Evolutionary conservation across 371 early-diverging fungal species (phyloP).

Genomic region (Mucor ambiguus): DNA sequence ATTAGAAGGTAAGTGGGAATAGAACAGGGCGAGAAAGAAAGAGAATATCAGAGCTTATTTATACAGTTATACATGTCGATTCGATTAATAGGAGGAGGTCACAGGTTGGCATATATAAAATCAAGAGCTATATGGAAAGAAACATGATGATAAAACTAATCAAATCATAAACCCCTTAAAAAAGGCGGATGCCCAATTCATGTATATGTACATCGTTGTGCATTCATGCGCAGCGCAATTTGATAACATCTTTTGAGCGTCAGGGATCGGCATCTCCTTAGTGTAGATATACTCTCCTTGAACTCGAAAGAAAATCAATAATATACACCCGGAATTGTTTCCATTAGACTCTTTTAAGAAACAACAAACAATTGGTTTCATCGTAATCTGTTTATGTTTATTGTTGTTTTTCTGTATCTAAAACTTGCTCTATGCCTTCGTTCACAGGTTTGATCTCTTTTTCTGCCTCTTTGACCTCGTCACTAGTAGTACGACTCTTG

Average conservation of each 20-base stretch:
- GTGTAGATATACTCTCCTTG: not conserved
- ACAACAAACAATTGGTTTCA: conserved; percentile 1
- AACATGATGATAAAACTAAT: not conserved
- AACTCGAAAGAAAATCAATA: not conserved
- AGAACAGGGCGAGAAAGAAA: not conserved
- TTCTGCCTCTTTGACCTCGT: not conserved
- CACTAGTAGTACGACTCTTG: conserved; percentile 1
- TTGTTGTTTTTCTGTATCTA: conserved; percentile 8
- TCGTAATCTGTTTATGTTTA: not conserved
- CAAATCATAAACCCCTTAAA: not conserved
- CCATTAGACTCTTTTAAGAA: not conserved
- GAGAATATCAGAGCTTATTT: not conserved
- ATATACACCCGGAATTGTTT: not conserved
- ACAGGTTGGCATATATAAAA: not conserved
- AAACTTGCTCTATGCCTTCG: conserved; percentile 18
- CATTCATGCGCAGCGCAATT: not conserved
- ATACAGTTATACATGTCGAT: not conserved
- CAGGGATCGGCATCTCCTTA: not conserved
- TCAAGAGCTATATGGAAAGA: not conserved
- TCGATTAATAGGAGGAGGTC: not conserved
- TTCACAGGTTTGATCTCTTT: conserved; percentile 15
- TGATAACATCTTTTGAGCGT: not conserved
- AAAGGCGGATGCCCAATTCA: not conserved
- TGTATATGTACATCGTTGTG: not conserved
- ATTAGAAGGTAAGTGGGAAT: not conserved